Evolutionary conservation across 1,284 basidiomycete genomes (phyloP), one percentile per base, ranked within the genome.

Genomic region (Lentinus polychrous): DNA sequence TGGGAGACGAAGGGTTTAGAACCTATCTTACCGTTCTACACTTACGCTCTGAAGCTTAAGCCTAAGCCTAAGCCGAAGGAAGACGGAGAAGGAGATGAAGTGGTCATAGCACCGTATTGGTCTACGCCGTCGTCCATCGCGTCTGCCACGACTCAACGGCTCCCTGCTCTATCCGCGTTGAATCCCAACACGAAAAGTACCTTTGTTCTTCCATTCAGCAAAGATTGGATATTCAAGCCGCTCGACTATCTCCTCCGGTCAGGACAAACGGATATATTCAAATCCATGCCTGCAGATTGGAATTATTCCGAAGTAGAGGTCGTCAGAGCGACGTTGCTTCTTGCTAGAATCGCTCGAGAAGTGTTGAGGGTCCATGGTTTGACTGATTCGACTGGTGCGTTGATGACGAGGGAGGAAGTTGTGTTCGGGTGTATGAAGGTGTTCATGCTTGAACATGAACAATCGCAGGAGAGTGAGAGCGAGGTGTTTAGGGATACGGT

Each of bases 371-470:
- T 57, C 12, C 74, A 74, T 57, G 70, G 68, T 0, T 64, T 80
- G 37, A 52, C 50, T 1, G 52, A 18, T 5, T 17, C 18, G n/a
- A 45, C 18, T 12, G 27, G 27, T 27, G 27, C 10, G 27, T 4
- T 4, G 27, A 62, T 81, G 55, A 69, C 65, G 14, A 68, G 76
- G 17, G 76, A 78, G 35, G 80, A 87, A 55, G 69, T 74, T 1
- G 68, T 84, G 2, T 86, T 95, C 55, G 79, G 76, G 32, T 84
- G 91, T 55, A 93, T 95, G 88, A 92, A 91, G 58, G 83, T 97
- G 11, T 94, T 92, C 68, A 94, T 96, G 91, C 79, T 98, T 15
- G 94, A 96, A 63, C 87, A 94, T 65, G 75, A 72, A 1, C 78
- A 82, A 54, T 65, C 71, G 6, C 73, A 79, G 46, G 47, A 49